phyloP scores from a whole-genome alignment of 1,284 basidiomycete genomes.

The Tranzscheliella williamsii region DNA sequence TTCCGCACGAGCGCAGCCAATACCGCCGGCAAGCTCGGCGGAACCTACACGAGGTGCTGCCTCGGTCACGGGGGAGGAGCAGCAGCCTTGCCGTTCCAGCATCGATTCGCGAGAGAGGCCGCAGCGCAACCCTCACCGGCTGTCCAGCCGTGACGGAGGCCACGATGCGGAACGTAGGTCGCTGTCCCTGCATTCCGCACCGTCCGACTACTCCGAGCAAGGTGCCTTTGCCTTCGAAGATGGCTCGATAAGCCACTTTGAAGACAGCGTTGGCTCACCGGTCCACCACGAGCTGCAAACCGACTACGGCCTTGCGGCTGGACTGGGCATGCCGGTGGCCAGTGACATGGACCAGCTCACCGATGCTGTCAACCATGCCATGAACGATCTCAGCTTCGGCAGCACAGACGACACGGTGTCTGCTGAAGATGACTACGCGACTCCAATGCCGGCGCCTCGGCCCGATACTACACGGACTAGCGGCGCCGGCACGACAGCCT shows the following conservation, averaged over 20 bases:
- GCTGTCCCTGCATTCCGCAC: slow-evolving; percentile 19
- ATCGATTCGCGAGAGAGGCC: slow-evolving; percentile 27
- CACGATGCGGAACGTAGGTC: slow-evolving; percentile 4
- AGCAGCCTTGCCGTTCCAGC: slow-evolving; percentile 8
- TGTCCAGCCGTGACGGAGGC: slow-evolving; percentile 10
- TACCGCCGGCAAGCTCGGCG: background rate
- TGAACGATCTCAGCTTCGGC: slow-evolving; percentile 51
- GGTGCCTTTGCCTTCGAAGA: slow-evolving; percentile 10
- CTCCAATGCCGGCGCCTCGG: slow-evolving; percentile 10
- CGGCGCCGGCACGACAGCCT: background rate
- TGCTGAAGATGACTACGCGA: slow-evolving; percentile 16
- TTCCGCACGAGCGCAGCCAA: background rate
- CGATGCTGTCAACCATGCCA: slow-evolving; percentile 41
- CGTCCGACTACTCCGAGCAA: slow-evolving; percentile 38
- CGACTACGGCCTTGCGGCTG: background rate
- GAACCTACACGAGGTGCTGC: slow-evolving; percentile 8
- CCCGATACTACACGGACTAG: background rate
- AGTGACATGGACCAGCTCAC: slow-evolving; percentile 40
- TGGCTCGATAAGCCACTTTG: background rate
- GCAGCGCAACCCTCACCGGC: slow-evolving; percentile 21
- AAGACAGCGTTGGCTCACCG: background rate
- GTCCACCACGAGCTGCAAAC: slow-evolving; percentile 1
- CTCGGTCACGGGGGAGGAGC: slow-evolving; percentile 6
- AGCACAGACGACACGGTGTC: slow-evolving; percentile 23
- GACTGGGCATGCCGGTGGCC: background rate